Evolutionary conservation across 371 early-diverging fungal species (phyloP).

Genomic region (Actinomucor elegans): DNA sequence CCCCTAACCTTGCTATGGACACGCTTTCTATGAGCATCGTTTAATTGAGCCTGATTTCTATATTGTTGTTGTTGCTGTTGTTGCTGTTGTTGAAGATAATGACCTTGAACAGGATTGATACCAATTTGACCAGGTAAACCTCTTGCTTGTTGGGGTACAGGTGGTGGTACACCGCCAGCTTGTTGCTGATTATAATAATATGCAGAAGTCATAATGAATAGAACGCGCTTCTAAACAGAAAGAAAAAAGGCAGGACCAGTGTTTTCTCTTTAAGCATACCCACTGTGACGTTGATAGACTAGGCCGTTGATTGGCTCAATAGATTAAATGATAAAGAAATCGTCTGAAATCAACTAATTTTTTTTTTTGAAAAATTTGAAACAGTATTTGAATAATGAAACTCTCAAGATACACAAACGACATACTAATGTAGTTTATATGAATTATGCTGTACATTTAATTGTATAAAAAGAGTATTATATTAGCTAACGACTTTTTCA

Average conservation of each 20-base stretch:
- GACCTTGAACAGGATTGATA: conserved; percentile 12
- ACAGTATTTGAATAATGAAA: too few species aligned
- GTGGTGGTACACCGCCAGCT: background rate
- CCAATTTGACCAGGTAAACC: conserved; percentile 15
- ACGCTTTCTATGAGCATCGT: conserved; percentile 21
- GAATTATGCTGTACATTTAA: too few species aligned
- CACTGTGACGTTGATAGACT: too few species aligned
- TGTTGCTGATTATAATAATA: conserved; percentile 34
- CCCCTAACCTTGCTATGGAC: conserved; percentile 23
- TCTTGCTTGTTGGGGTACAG: conserved; percentile 8
- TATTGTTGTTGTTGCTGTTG: conserved; percentile 25
- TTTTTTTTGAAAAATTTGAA: too few species aligned
- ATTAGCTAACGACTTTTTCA: too few species aligned
- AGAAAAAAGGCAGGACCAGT: background rate
- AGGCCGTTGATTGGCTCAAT: too few species aligned
- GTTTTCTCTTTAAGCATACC: background rate
- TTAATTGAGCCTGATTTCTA: conserved; percentile 19
- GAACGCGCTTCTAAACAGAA: background rate
- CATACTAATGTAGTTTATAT: too few species aligned
- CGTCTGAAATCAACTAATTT: background rate
- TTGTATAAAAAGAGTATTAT: too few species aligned
- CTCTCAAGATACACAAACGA: too few species aligned
- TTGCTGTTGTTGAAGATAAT: conserved; percentile 24
- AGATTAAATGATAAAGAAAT: too few species aligned
- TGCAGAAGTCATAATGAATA: conserved; percentile 22